These are phyloP conservation scores for Anthoceros angustus DNA, from an alignment of 225 moss, liverwort and hornwort genomes.

Conservation along the genomic window DNA sequence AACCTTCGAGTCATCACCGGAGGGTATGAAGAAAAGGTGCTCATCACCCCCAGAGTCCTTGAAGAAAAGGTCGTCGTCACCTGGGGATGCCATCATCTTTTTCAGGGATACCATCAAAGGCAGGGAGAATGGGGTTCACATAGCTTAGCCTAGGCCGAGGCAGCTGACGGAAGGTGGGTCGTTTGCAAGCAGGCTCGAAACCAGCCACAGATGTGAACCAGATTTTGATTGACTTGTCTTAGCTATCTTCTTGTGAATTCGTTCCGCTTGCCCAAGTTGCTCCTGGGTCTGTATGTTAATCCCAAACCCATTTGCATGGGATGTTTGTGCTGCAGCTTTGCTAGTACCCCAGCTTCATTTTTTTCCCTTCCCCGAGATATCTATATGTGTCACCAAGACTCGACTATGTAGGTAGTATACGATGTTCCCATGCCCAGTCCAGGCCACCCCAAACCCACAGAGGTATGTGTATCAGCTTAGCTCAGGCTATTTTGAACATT, in stretches of 20 bases:
- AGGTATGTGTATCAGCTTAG: no score
- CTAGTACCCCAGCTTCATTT: no score
- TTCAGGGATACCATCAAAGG: slow-evolving; percentile 1
- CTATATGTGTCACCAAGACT: no score
- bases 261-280: neutral
- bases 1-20: neutral
- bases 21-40: neutral
- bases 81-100: neutral
- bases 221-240: neutral
- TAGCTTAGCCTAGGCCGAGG: neutral
- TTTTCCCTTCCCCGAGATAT: no score
- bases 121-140: neutral
- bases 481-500: no score
- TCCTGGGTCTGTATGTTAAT: no score
- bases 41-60: neutral
- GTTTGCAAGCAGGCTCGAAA: neutral
- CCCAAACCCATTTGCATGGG: no score
- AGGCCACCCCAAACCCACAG: no score
- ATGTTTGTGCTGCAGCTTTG: no score
- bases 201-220: neutral
- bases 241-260: neutral
- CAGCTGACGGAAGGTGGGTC: neutral
- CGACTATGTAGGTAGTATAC: no score
- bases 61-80: neutral
- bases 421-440: no score